Percentiles rank a stretch among this genome's conserved stretches.
Conservation (phyloP, 129 eudicot genomes). For the Chrysanthemum makinoi region DNA sequence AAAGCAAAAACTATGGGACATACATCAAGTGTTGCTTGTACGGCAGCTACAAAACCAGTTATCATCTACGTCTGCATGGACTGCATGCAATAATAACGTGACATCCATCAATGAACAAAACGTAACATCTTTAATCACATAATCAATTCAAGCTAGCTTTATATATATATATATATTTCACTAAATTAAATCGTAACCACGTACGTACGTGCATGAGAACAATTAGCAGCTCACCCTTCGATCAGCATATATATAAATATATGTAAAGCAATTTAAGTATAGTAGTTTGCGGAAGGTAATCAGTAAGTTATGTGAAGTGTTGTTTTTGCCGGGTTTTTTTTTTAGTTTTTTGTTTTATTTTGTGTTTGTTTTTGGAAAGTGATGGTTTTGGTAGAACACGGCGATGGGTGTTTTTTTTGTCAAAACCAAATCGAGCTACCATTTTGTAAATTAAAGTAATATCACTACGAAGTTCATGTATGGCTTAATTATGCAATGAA, state of each 20-base stretch:
- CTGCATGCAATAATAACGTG: conserved; percentile 50
- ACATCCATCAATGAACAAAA: conserved; percentile 40
- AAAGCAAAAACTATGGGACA: conserved; percentile 56
- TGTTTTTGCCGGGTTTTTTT: not conserved
- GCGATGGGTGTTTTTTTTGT: conserved; percentile 1
- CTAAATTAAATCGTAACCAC: conserved; percentile 7
- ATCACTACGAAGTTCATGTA: conserved; percentile 19
- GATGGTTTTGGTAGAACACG: conserved; percentile 29
- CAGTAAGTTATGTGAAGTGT: conserved; percentile 8
- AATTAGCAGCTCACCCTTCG: not conserved
- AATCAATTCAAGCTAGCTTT: not conserved
- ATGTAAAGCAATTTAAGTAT: conserved; percentile 1
- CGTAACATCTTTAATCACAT: conserved; percentile 37
- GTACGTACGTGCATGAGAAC: conserved; percentile 23
- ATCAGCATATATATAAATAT: not conserved
- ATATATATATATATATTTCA: conserved; percentile 11
- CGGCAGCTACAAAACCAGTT: conserved; percentile 60
- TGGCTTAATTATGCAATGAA: conserved; percentile 9
- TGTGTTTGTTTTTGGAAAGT: conserved; percentile 24
- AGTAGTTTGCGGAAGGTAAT: conserved; percentile 12
- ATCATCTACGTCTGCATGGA: conserved; percentile 48
- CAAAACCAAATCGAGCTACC: conserved; percentile 33
- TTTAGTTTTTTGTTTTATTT: not conserved
- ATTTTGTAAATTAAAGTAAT: conserved; percentile 28
- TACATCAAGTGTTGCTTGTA: conserved; percentile 53